Conservation (phyloP, 495 filamentous ascomycete species). For the Lepraria neglecta region DNA sequence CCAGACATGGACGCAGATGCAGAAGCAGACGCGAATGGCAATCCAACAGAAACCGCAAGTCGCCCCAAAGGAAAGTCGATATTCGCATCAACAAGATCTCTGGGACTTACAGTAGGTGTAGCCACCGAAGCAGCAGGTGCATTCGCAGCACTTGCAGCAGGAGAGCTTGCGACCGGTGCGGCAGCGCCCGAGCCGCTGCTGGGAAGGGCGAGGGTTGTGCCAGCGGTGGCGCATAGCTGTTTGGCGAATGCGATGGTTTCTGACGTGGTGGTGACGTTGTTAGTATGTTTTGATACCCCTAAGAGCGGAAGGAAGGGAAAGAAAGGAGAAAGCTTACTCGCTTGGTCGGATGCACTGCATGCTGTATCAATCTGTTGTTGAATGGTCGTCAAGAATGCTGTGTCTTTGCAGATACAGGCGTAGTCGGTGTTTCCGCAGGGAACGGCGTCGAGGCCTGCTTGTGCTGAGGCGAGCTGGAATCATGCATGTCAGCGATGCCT, state of each 20-base stretch:
- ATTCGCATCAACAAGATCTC: neutral
- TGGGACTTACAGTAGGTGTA: neutral
- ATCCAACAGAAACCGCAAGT: neutral
- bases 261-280: neutral
- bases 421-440: conserved; percentile 19
- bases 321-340: neutral
- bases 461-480: conserved; percentile 12
- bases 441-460: conserved; percentile 16
- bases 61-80: neutral
- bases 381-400: conserved; percentile 25
- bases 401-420: conserved; percentile 33
- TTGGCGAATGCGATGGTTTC: conserved; percentile 20
- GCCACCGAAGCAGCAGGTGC: neutral
- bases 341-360: conserved; percentile 21
- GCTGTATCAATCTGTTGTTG: conserved; percentile 7
- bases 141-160: too few species aligned
- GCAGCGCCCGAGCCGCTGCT: neutral
- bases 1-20: neutral
- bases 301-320: neutral
- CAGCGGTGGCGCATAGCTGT: conserved; percentile 17
- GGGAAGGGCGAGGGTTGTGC: conserved; percentile 12
- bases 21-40: neutral
- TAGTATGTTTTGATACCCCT: neutral
- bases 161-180: too few species aligned
- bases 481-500: neutral